These are phyloP conservation scores for Gonapodya prolifera DNA, from an alignment of 192 early-diverging fungal genomes.

Conservation along the genomic window DNA sequence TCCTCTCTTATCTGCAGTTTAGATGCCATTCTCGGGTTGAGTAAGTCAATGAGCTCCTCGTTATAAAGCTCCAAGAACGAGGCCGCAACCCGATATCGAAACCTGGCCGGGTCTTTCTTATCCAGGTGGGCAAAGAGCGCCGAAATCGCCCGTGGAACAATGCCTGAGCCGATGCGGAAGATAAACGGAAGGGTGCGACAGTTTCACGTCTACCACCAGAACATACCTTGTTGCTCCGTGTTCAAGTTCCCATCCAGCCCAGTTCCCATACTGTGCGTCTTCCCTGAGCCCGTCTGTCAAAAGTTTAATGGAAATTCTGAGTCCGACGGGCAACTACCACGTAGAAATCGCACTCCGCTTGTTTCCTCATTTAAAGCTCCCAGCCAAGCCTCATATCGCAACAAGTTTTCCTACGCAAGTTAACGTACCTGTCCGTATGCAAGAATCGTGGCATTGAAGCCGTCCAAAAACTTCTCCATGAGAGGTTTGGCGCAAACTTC, in stretches of 20 bases:
- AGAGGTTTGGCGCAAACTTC: constrained; percentile 39
- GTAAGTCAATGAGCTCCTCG: constrained; percentile 86
- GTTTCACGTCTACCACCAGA: background rate
- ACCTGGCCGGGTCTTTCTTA: constrained; percentile 1
- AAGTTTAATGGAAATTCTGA: constrained; percentile 29
- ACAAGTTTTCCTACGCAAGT: background rate
- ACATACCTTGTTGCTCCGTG: constrained; percentile 7
- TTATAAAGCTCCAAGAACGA: constrained; percentile 96
- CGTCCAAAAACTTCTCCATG: constrained; percentile 59
- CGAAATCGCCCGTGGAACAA: constrained; percentile 47
- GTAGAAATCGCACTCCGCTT: background rate
- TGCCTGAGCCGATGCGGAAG: constrained; percentile 37
- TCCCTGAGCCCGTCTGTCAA: constrained; percentile 89
- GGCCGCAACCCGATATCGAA: constrained; percentile 25
- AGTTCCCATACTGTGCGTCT: constrained; percentile 95
- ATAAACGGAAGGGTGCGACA: background rate
- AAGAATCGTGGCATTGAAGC: constrained; percentile 88
- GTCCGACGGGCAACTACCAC: constrained; percentile 5
- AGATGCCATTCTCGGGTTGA: constrained; percentile 29
- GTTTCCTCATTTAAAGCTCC: background rate
- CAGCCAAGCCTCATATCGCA: background rate
- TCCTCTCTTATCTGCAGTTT: constrained; percentile 52
- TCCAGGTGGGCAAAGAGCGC: constrained; percentile 48
- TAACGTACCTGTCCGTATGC: constrained; percentile 42
- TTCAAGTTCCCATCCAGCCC: constrained; percentile 19